Evolutionary conservation across 805 yeast species (phyloP), one percentile per base, ranked within the genome.

Genomic region (Metschnikowia kunwiensis): DNA sequence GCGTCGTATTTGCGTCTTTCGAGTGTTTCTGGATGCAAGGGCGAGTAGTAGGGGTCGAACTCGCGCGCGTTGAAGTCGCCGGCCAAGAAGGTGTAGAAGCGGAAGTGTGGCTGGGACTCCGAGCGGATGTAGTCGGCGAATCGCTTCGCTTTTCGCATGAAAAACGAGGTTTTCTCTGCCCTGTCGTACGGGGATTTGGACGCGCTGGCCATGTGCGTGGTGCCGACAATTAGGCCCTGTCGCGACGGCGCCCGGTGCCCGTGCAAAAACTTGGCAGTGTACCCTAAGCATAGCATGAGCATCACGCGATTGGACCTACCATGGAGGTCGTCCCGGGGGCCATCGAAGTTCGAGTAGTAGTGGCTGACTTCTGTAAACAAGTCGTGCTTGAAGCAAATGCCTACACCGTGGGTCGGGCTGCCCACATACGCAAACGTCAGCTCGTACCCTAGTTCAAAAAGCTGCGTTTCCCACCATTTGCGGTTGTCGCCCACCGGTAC

Each of bases 41-140:
- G 20, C 6, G 27, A 12, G 13, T 8, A 24, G 21, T 19, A 30
- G 10, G 36, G 26, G 15, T 32, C 36, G 17, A 19, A 18, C 9
- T 7, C 10, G 9, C 26, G 18, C n/a, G 36, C n/a, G 20, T 32
- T 32, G 20, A 32, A 32, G 25, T 32, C 36, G n/a, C 36, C 36
- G 3, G 36, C 36, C 12, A 32, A 11, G 14, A 32, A 25, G 8
- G 17, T 25, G 15, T 32, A 32, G 25, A 32, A 32, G 14, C 21
- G 16, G 12, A 14, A 19, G 6, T 19, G 15, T 6, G 24, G n/a
- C 8, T 15, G 12, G 4, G 34, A n/a, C 24, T 32, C 14, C n/a
- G 19, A 14, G 8, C 36, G 19, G 20, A 31, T 16, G 11, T 15
- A 14, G 9, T 19, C 13, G 5, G 17, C 34, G 17, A 31, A 31